Evolutionary conservation across 257 asterid genomes (phyloP).

Genomic region (Forsythia viridissima): DNA sequence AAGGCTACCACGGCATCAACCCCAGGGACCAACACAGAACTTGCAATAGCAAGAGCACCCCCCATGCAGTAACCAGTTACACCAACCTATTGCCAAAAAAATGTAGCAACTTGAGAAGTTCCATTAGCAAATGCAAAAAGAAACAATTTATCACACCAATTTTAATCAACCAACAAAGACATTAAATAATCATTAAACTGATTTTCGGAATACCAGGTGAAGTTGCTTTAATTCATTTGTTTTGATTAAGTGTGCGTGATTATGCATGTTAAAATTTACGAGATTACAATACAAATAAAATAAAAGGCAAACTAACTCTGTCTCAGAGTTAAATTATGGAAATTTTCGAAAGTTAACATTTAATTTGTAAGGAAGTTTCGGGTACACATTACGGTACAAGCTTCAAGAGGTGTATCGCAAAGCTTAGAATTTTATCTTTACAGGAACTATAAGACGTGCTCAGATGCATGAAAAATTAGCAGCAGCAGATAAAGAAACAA

Average conservation of each 20-base stretch:
- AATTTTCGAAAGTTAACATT: neutral
- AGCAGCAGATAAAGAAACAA: neutral
- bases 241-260: neutral
- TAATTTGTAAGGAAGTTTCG: neutral
- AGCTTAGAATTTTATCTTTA: neutral
- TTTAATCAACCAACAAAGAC: neutral
- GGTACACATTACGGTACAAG: neutral
- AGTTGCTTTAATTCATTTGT: neutral
- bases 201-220: neutral
- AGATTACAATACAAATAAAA: neutral
- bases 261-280: neutral
- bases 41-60: slow-evolving; percentile 95
- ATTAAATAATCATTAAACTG: neutral
- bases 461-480: neutral
- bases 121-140: slow-evolving; percentile 5
- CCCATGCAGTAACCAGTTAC: slow-evolving; percentile 99
- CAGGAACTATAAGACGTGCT: neutral
- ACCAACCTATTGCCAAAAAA: slow-evolving; percentile 55
- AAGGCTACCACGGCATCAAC: slow-evolving; percentile 88
- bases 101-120: slow-evolving; percentile 1
- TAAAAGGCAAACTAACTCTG: neutral
- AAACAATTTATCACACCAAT: neutral
- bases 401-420: too few species aligned
- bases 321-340: neutral
- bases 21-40: slow-evolving; percentile 80